Evolutionary conservation across 75 land plant genomes (phyloP), one percentile per base, ranked within the genome.

Genomic region (Selaginella moellendorffii): DNA sequence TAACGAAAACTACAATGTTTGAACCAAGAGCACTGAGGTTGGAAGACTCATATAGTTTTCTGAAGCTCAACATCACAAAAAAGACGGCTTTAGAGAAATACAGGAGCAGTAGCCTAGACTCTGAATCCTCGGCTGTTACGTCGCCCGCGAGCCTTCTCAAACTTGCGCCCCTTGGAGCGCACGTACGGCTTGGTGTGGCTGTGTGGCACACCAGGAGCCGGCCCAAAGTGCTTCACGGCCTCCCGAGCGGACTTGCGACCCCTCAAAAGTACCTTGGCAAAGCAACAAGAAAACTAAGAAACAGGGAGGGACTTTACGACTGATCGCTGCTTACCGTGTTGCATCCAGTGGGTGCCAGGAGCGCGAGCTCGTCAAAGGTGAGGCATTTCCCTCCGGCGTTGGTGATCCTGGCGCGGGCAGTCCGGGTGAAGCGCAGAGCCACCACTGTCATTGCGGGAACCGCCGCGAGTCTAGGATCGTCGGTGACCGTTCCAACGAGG

Each of bases 171-270:
- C 84, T 89, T 89, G 2, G 86, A 63, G 17, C 91, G 77, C 20
- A 89, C 96, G 74, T 89, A 89, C 0, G 96, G 96, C 65, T 88
- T 88, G 66, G 95, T 83, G 77, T 79, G 81, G 65, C 84, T 83
- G 78, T 83, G 86, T 1, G 95, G 90, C 22, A 88, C 95, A 83
- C 95, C 95, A 68, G 95, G 95, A 42, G 95, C 95, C 54, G 59
- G 66, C 10, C 93, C 93, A 73, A 88, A 88, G 74, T 88, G 93
- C 68, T 82, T 88, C 42, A 85, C 90, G 54, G 95, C 95, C 63
- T 88, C 95, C 46, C 95, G 72, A 1, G 83, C 63, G 64, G 83
- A 85, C 82, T 81, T 83, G 2, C 86, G 83, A 14, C 95, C 95
- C 69, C 95, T 81, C 27, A 88, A 66, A 29, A 88, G 78, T 26